Conservation (phyloP, 2,329 filamentous ascomycete species). For the Fusarium udum region DNA sequence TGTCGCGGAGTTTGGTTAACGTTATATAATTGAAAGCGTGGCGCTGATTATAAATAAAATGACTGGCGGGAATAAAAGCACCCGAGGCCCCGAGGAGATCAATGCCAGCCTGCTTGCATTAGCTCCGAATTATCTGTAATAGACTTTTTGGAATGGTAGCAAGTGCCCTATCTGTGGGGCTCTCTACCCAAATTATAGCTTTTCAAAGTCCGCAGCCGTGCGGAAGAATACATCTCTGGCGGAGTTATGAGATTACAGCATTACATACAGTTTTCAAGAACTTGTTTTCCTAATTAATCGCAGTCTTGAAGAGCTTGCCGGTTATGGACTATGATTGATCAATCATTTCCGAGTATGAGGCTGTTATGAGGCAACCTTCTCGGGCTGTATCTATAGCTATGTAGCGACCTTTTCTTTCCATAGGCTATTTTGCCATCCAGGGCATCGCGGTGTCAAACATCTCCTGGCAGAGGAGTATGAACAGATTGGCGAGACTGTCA, state of each 20-base stretch:
- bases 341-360: neutral
- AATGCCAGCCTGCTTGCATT: too few relatives aligned
- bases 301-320: neutral
- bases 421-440: too few relatives aligned
- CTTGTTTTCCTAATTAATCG: neutral
- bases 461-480: accelerated
- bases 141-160: neutral
- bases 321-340: too few relatives aligned
- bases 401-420: neutral
- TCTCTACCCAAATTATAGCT: accelerated
- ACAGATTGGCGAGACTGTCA: neutral
- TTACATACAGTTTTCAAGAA: neutral
- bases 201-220: neutral
- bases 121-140: neutral
- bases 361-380: accelerated
- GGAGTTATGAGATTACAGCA: neutral
- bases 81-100: too few relatives aligned
- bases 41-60: too few relatives aligned
- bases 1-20: neutral
- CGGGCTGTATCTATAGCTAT: neutral
- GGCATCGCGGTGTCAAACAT: neutral
- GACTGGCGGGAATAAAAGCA: too few relatives aligned
- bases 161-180: neutral
- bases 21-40: neutral
- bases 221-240: neutral